Percentiles rank a stretch among this genome's conserved stretches.
These are phyloP conservation scores for Mycena filopes DNA, from an alignment of 768 basidiomycete species.

Conservation along the genomic window DNA sequence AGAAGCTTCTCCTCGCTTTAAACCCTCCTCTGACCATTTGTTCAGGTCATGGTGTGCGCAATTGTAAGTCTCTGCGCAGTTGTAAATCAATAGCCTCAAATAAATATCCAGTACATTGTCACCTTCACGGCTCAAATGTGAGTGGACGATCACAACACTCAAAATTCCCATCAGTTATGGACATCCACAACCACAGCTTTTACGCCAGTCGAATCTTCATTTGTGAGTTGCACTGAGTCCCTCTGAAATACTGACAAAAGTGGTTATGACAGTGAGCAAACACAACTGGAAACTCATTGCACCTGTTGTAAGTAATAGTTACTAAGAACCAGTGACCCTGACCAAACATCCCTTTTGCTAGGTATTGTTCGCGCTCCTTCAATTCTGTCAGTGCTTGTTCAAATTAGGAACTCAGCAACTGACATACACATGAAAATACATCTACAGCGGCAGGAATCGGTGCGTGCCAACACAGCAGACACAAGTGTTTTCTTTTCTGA, in stretches of 20 bases:
- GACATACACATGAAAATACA: too few species aligned
- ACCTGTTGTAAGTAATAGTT: background rate
- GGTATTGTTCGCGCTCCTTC: conserved; percentile 5
- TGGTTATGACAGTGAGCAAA: too few species aligned
- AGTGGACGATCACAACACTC: too few species aligned
- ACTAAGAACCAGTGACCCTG: background rate
- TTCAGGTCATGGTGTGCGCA: conserved; percentile 14
- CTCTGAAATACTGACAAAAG: background rate
- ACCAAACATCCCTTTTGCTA: too few species aligned
- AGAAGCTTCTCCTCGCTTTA: background rate
- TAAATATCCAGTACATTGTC: conserved; percentile 6
- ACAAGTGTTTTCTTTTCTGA: too few species aligned
- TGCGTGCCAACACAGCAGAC: too few species aligned
- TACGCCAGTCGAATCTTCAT: conserved; percentile 18
- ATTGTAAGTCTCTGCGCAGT: conserved; percentile 2
- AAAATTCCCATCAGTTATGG: too few species aligned
- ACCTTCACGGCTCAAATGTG: conserved; percentile 13
- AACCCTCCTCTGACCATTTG: background rate
- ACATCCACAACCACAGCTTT: too few species aligned
- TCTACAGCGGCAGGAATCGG: conserved; percentile 6
- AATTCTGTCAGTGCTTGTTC: conserved; percentile 3
- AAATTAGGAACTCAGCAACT: too few species aligned
- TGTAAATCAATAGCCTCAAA: too few species aligned
- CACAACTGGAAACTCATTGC: conserved; percentile 3
- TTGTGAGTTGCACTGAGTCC: background rate